Conservation (phyloP, 2,329 filamentous ascomycete genomes). For the Cercospora citrullina region DNA sequence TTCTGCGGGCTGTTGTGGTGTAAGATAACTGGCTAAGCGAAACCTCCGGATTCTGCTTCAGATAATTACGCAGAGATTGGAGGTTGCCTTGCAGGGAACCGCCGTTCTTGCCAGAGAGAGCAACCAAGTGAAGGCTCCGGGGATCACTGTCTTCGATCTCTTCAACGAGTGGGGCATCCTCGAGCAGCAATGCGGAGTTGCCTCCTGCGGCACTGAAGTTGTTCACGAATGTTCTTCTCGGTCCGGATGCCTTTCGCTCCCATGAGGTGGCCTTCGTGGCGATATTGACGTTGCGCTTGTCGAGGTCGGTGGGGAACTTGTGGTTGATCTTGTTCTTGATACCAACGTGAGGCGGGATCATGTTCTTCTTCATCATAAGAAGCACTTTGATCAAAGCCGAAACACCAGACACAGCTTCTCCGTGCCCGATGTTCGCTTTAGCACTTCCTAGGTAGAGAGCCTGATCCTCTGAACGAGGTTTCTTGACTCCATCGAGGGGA, state of each 20-base stretch:
- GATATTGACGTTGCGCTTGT: not conserved
- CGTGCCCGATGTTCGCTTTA: not conserved
- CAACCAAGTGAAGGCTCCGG: slow-evolving; percentile 9
- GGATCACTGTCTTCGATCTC: not conserved
- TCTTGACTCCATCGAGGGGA: not conserved
- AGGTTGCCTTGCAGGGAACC: slow-evolving; percentile 20
- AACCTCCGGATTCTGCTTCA: slow-evolving; percentile 3
- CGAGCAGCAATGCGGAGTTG: slow-evolving; percentile 38
- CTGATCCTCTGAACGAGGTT: not conserved
- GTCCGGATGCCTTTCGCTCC: not conserved
- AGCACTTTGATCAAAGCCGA: not conserved
- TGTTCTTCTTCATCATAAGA: not conserved
- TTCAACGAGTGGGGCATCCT: slow-evolving; percentile 25
- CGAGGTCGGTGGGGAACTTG: not conserved
- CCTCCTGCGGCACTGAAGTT: slow-evolving; percentile 44
- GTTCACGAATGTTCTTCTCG: slow-evolving; percentile 32
- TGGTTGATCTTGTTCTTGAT: not conserved
- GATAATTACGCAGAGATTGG: not conserved
- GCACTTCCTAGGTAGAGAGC: not conserved
- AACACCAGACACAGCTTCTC: not conserved
- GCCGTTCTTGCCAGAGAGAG: slow-evolving; percentile 31
- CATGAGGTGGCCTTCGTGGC: not conserved
- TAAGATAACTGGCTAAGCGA: slow-evolving; percentile 22
- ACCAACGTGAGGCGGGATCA: not conserved
- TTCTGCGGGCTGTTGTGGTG: slow-evolving; percentile 31